A percentile compares a stretch with the other conserved stretches of the same genome.
These are phyloP conservation scores for Saussurea involucrata DNA, from an alignment of 129 eudicot species.

Conservation along the genomic window DNA sequence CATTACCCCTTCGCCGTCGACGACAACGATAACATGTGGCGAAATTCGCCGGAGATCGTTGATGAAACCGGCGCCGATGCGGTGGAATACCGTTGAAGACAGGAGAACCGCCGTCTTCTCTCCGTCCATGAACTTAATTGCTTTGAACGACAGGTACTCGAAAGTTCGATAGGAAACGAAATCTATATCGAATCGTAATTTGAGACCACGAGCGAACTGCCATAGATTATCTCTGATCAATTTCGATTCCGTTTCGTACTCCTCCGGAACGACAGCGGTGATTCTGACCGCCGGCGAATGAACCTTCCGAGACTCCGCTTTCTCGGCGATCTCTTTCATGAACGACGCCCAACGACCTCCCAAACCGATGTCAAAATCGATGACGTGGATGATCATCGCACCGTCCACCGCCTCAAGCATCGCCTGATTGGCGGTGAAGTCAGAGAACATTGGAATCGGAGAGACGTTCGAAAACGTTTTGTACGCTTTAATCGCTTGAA, in stretches of 20 bases:
- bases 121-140: conserved; percentile 65
- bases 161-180: conserved; percentile 61
- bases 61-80: conserved; percentile 56
- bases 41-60: conserved; percentile 62
- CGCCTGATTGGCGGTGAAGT: conserved; percentile 90
- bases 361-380: conserved; percentile 86
- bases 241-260: conserved; percentile 60
- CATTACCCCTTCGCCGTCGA: conserved; percentile 61
- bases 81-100: conserved; percentile 65
- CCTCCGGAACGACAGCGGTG: conserved; percentile 79
- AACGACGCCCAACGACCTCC: conserved; percentile 95
- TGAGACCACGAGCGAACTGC: conserved; percentile 76
- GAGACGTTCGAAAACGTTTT: conserved; percentile 75
- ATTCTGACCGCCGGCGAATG: conserved; percentile 52
- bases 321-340: conserved; percentile 76
- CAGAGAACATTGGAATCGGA: conserved; percentile 89
- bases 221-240: conserved; percentile 66
- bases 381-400: conserved; percentile 63
- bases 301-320: conserved; percentile 39
- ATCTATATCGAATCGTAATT: conserved; percentile 63
- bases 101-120: conserved; percentile 69
- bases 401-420: conserved; percentile 89
- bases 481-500: conserved; percentile 79
- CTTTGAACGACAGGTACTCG: conserved; percentile 59
- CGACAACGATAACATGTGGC: conserved; percentile 62